These are phyloP conservation scores for Bromus sterilis DNA, from an alignment of 176 grass and related monocot genomes.

Conservation along the genomic window DNA sequence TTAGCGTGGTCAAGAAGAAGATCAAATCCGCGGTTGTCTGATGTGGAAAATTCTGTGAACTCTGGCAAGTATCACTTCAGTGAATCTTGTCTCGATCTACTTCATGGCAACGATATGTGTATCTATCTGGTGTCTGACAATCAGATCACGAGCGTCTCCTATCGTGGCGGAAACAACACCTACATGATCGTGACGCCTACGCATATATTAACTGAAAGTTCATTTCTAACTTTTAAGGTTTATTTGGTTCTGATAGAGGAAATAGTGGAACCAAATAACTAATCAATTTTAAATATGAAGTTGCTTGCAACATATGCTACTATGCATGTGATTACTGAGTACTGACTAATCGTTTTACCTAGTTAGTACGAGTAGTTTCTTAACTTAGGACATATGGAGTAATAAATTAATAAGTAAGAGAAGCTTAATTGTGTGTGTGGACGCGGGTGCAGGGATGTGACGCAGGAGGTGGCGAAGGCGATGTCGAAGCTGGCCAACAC, in stretches of 20 bases:
- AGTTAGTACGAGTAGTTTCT: too few species aligned
- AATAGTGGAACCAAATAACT: background rate
- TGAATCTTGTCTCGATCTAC: background rate
- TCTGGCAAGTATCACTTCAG: background rate
- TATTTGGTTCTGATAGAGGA: background rate
- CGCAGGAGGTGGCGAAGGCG: conserved; percentile 36
- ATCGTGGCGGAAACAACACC: background rate
- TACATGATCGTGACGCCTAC: background rate
- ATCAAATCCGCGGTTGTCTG: background rate
- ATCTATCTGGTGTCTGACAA: background rate
- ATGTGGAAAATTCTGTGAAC: background rate
- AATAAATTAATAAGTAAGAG: too few species aligned
- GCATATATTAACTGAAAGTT: background rate
- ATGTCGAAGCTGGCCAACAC: conserved; percentile 54
- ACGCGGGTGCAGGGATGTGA: conserved; percentile 51
- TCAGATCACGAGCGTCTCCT: background rate
- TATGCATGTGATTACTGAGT: too few species aligned
- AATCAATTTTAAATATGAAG: too few species aligned
- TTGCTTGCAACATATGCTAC: too few species aligned
- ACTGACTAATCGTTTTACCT: too few species aligned
- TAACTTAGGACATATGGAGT: too few species aligned
- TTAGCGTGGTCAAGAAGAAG: background rate
- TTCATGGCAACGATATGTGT: background rate
- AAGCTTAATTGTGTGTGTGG: background rate
- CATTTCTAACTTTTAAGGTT: background rate